A percentile compares a stretch with the other conserved stretches of the same genome.
These are phyloP conservation scores for Prototheca stagnorum DNA, from an alignment of 163 green algal species.

Conservation along the genomic window DNA sequence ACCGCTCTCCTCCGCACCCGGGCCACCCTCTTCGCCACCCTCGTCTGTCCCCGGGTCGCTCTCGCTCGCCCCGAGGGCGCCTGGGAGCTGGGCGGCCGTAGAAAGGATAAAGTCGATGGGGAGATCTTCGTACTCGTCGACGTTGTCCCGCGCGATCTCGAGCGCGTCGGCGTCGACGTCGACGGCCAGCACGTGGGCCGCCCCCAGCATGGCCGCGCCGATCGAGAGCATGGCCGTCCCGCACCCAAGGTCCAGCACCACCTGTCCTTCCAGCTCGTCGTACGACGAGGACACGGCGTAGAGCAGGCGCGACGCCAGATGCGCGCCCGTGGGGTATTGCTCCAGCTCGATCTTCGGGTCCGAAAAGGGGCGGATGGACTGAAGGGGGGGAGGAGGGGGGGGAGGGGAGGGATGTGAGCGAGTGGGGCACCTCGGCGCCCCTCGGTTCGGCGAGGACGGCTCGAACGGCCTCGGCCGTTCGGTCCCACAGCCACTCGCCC, in stretches of 20 bases:
- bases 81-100: not conserved
- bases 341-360: constrained; percentile 73
- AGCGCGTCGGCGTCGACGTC: constrained; percentile 78
- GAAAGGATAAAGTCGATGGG: not conserved
- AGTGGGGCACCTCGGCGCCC: too few relatives aligned
- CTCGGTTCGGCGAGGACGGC: too few relatives aligned
- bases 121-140: constrained; percentile 47
- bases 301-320: constrained; percentile 67
- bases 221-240: constrained; percentile 78
- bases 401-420: too few relatives aligned
- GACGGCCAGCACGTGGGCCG: constrained; percentile 53
- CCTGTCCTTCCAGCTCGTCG: constrained; percentile 53
- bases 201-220: constrained; percentile 59
- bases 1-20: too few relatives aligned
- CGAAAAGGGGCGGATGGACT: constrained; percentile 63
- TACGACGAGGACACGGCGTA: constrained; percentile 53
- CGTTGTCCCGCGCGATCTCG: constrained; percentile 43
- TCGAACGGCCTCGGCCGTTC: too few relatives aligned
- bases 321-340: constrained; percentile 75
- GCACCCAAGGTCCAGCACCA: constrained; percentile 76
- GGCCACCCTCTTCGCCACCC: too few relatives aligned
- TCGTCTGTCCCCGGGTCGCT: not conserved
- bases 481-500: too few relatives aligned
- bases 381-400: constrained; percentile 4
- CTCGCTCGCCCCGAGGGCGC: not conserved